phyloP scores from a whole-genome alignment of 2,329 filamentous ascomycete species.

The Claviceps pusilla region DNA sequence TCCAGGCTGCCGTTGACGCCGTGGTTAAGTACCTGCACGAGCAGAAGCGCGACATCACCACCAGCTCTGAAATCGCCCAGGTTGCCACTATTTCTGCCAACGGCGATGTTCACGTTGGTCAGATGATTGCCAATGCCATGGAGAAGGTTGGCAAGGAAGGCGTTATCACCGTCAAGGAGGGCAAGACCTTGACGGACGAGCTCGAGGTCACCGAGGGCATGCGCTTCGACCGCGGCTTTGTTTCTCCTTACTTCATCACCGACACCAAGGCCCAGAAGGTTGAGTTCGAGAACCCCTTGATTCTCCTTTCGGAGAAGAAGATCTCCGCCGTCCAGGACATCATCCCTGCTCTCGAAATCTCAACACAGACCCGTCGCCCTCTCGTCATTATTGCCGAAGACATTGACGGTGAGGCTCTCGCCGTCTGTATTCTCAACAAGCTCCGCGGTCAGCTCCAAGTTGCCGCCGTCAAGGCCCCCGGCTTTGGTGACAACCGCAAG shows the following conservation, averaged over 20 bases:
- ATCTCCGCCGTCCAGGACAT: constrained; percentile 99
- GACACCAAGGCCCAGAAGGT: constrained; percentile 98
- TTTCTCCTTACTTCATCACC: constrained; percentile 99
- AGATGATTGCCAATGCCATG: constrained; percentile 95
- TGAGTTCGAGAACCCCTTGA: constrained; percentile 97
- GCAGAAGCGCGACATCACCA: constrained; percentile 97
- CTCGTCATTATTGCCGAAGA: constrained; percentile 98
- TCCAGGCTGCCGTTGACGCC: constrained; percentile 87
- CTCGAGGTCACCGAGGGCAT: constrained; percentile 98
- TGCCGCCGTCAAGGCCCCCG: constrained; percentile 93
- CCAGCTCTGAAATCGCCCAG: constrained; percentile 90
- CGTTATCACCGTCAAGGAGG: constrained; percentile 99
- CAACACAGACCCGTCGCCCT: constrained; percentile 84
- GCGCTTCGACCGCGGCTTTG: constrained; percentile 98
- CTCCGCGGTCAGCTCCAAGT: constrained; percentile 98
- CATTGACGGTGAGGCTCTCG: constrained; percentile 94
- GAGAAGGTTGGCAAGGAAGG: constrained; percentile 99
- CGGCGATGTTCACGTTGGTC: constrained; percentile 86
- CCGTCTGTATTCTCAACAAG: constrained; percentile 99
- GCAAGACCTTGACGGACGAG: constrained; percentile 95
- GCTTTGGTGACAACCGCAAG: constrained; percentile 99
- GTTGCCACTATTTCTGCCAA: constrained; percentile 98
- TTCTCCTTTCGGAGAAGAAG: constrained; percentile 99
- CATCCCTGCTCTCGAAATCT: constrained; percentile 92
- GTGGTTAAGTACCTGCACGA: constrained; percentile 87